Conservation (phyloP, 1,139 yeast genomes). For the Fermentozyma sake region DNA sequence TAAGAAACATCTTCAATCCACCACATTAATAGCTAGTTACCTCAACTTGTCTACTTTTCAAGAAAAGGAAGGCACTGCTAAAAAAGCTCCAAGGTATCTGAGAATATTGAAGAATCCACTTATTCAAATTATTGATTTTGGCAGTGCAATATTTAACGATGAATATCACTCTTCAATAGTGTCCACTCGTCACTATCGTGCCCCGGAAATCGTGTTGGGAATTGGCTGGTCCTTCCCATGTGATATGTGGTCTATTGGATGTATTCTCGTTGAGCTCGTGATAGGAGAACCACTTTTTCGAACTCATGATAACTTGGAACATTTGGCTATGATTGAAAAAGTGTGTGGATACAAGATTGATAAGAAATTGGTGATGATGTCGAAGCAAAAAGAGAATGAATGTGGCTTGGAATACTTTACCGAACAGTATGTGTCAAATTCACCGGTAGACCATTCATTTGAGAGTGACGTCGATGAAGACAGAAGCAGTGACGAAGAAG, state of each 20-base stretch:
- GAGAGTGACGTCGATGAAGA: constrained; percentile 15
- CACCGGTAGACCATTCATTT: constrained; percentile 1
- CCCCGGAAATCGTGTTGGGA: constrained; percentile 93
- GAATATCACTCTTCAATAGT: constrained; percentile 92
- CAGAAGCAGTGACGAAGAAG: constrained; percentile 14
- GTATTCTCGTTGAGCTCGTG: constrained; percentile 84
- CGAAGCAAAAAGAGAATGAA: constrained; percentile 37
- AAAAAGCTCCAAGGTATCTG: constrained; percentile 33
- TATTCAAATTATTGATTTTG: constrained; percentile 91
- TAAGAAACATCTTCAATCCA: constrained; percentile 30
- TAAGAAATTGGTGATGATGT: constrained; percentile 31
- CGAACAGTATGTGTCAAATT: constrained; percentile 16
- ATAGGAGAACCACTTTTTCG: constrained; percentile 96
- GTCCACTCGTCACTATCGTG: constrained; percentile 93
- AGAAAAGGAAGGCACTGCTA: constrained; percentile 8
- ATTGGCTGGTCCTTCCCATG: constrained; percentile 91
- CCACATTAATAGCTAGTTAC: constrained; percentile 33
- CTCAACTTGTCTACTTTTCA: constrained; percentile 14
- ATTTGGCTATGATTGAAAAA: constrained; percentile 90
- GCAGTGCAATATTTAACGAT: constrained; percentile 89
- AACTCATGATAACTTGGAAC: constrained; percentile 92
- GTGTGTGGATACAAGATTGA: constrained; percentile 49
- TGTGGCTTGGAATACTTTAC: constrained; percentile 42
- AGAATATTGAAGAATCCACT: constrained; percentile 70
- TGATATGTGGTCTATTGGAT: constrained; percentile 96